phyloP scores from a whole-genome alignment of 2,329 filamentous ascomycete genomes.

The Trichoderma asperellum region DNA sequence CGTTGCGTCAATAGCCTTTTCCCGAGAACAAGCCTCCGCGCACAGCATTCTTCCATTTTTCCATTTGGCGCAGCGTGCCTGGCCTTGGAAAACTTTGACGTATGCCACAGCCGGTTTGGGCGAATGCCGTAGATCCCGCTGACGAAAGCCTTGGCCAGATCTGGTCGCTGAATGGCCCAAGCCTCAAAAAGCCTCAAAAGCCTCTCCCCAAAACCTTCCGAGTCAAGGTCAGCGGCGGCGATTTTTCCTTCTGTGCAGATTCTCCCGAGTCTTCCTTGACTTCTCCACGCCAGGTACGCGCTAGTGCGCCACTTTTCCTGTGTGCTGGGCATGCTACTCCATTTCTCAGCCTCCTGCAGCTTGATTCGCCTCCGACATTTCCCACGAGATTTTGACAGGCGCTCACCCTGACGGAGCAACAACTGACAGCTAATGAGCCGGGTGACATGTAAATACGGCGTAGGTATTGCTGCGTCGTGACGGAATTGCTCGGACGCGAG shows the following conservation, averaged over 20 bases:
- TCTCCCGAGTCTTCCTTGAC: conserved; percentile 20
- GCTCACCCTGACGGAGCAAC: conserved; percentile 5
- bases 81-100: conserved; percentile 13
- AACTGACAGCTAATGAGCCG: conserved; percentile 6
- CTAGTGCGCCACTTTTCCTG: conserved; percentile 14
- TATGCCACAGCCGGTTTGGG: conserved; percentile 16
- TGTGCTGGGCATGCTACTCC: conserved; percentile 13
- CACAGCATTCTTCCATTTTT: conserved; percentile 1
- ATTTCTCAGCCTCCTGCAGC: not conserved
- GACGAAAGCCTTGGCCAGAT: conserved; percentile 17
- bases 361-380: conserved; percentile 20
- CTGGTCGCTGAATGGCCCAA: conserved; percentile 15
- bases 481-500: conserved; percentile 10
- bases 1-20: not conserved
- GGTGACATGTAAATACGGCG: not conserved
- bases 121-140: conserved; percentile 23
- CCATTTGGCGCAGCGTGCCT: conserved; percentile 13
- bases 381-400: conserved; percentile 19
- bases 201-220: not conserved
- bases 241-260: conserved; percentile 26
- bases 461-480: conserved; percentile 1
- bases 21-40: conserved; percentile 5
- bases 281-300: conserved; percentile 15
- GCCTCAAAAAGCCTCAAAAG: conserved; percentile 3
- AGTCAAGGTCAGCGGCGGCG: conserved; percentile 16